Base-by-base conservation (phyloP, 352 stramenopile species). In the Elongisporangium undulatum region DNA sequence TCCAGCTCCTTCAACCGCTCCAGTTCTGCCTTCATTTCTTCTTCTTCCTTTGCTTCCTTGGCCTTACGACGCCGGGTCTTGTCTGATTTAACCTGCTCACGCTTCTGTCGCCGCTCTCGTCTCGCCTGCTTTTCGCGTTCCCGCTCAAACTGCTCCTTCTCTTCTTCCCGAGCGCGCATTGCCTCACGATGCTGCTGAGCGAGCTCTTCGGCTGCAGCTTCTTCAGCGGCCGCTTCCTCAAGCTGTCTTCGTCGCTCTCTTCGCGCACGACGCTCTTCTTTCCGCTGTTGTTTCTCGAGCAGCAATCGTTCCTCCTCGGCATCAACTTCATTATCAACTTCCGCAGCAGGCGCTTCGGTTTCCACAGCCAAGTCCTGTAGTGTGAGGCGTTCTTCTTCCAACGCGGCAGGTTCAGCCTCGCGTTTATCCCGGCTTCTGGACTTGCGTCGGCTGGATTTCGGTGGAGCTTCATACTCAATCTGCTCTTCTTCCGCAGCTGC, bases 121-220 rank as follows among this genome's bases (percentile, higher is more conserved):
- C 75, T 78, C 39, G 70, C 64, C 5, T 71, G 69, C 60, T 77
- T 78, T 51, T 76, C 64, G 23, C 68, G 67, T 48, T 76, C 64
- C 23, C 68, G 67, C 56, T 78, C 64, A 13, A 77, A 67, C 1
- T 59, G 69, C n/a, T 34, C 56, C 53, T 81, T 81, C 15, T 64
- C 67, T 19, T 71, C 72, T 41, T 81, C 72, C 22, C 72, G 69
- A 59, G 61, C 62, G 19, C 72, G 72, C 53, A 79, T 72, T 34
- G 71, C 59, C 62, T 79, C 73, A 6, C 69, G 59, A 51, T 82
- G 68, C 12, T 63, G 58, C 34, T 68, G 70, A 26, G 73, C 73
- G 1, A 82, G 59, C 23, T 82, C 73, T 9, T 68, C 73, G 5
- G 70, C 70, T 15, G 72, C 60, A 4, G 70, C n/a, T 1, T 70